phyloP scores from a whole-genome alignment of 345 rosid genomes.

The Lumnitzera littorea region DNA sequence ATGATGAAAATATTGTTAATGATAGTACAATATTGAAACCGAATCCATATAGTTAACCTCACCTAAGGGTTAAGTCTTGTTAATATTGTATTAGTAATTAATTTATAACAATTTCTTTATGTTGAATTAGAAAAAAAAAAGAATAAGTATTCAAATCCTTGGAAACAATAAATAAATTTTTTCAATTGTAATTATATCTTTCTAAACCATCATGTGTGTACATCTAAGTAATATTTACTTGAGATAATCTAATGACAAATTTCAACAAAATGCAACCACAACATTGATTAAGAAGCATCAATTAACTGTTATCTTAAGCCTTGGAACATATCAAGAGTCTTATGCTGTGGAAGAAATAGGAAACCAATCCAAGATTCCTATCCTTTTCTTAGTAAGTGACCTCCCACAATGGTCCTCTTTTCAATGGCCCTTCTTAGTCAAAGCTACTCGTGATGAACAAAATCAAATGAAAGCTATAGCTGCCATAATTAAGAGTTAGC shows the following conservation, averaged over 20 bases:
- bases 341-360: constrained; percentile 16
- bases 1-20: no score
- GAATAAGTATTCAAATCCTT: no score
- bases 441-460: constrained; percentile 12
- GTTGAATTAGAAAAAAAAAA: no score
- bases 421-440: constrained; percentile 23
- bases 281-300: constrained; percentile 11
- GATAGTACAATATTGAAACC: no score
- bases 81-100: no score
- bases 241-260: not conserved
- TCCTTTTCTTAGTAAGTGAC: constrained; percentile 19
- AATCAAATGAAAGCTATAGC: constrained; percentile 19
- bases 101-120: no score
- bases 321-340: constrained; percentile 15
- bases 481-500: constrained; percentile 15
- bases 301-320: constrained; percentile 16
- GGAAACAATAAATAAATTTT: no score
- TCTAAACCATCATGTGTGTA: no score
- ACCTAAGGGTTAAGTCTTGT: no score
- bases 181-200: no score
- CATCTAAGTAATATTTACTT: no score
- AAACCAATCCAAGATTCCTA: constrained; percentile 9
- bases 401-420: constrained; percentile 9
- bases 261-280: constrained; percentile 11
- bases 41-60: no score